Base-by-base conservation (phyloP, 768 basidiomycete genomes). In the Leccinum fibrillosum region DNA sequence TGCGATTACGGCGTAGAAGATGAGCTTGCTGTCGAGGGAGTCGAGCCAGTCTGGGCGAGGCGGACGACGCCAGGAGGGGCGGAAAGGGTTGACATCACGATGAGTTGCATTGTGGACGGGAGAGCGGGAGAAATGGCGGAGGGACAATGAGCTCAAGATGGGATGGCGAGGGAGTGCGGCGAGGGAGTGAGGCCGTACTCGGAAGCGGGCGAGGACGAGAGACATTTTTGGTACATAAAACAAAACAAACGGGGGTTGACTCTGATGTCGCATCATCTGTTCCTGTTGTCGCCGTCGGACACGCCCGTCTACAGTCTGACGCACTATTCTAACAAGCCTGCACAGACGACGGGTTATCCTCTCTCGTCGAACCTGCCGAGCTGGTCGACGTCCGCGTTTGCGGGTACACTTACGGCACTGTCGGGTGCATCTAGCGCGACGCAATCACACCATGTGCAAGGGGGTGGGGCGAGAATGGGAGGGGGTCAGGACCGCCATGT, bases 331-430 rank as follows among this genome's bases (percentile, higher is more conserved):
- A 84, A 84, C 54, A 92, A 88, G 72, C 88, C 91, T 15, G 76
- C 77, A 21, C 77, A 80, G 47, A 81, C 75, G 54, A 78, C 78
- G 10, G 69, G 84, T 25, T 88, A 87, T 7, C 86, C 91, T 3
- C 76, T 94, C 51, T 85, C 90, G 3, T 85, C 90, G 7, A 94
- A 93, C 70, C 74, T 94, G 60, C 92, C 92, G 23, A 88, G 86
- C 61, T 94, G 92, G 92, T 92, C 91, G 5, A 92, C 92, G 2
- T 92, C 91, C 58, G 92, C 92, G 4, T 94, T 94, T 69, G 91
- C 92, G 11, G 92, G 92, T 5, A 94, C 92, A 28, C 77, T 94
- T 60, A 92, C 90, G 34, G 92, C 92, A 21, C 72, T 94, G 55
- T 93, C 91, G 19, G 92, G 92, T 4, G 92, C 92, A 13, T 86